Evolutionary conservation across 2,329 filamentous ascomycete species (phyloP).

Genomic region (Conoideocrella luteorostrata): DNA sequence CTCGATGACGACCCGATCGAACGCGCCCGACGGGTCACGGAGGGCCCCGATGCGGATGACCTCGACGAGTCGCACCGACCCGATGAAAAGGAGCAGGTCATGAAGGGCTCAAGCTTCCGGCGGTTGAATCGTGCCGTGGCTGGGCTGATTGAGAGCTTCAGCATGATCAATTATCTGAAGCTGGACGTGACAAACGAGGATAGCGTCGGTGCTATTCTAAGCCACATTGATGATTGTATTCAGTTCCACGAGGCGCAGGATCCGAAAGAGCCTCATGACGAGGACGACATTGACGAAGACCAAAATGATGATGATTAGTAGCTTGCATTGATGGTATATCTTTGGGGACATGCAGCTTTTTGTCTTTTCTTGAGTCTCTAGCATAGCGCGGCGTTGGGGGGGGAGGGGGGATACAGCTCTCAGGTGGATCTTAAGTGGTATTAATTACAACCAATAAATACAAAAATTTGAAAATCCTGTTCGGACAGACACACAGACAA

Average conservation of each 20-base stretch:
- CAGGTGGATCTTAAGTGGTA: too few species aligned
- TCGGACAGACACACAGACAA: background rate
- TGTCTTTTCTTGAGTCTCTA: background rate
- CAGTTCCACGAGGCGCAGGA: conserved; percentile 93
- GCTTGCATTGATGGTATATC: background rate
- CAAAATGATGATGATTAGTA: conserved; percentile 31
- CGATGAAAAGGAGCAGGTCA: conserved; percentile 59
- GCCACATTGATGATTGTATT: conserved; percentile 90
- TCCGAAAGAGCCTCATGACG: conserved; percentile 71
- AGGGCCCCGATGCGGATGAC: conserved; percentile 36
- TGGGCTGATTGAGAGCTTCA: conserved; percentile 90
- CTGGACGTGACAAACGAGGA: conserved; percentile 88
- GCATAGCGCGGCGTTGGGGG: conserved; percentile 9
- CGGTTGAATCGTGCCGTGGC: conserved; percentile 83
- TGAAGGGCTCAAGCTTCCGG: conserved; percentile 77
- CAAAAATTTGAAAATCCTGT: too few species aligned
- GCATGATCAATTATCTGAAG: conserved; percentile 93
- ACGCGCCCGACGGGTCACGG: conserved; percentile 30
- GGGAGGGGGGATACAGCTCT: background rate
- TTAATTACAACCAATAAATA: too few species aligned
- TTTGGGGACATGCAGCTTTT: too few species aligned
- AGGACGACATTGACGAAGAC: conserved; percentile 37
- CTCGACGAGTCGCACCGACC: conserved; percentile 53
- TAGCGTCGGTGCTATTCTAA: conserved; percentile 75
- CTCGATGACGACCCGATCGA: conserved; percentile 72